Evolutionary conservation across 768 basidiomycete species (phyloP).

Genomic region (Serendipita sp.): DNA sequence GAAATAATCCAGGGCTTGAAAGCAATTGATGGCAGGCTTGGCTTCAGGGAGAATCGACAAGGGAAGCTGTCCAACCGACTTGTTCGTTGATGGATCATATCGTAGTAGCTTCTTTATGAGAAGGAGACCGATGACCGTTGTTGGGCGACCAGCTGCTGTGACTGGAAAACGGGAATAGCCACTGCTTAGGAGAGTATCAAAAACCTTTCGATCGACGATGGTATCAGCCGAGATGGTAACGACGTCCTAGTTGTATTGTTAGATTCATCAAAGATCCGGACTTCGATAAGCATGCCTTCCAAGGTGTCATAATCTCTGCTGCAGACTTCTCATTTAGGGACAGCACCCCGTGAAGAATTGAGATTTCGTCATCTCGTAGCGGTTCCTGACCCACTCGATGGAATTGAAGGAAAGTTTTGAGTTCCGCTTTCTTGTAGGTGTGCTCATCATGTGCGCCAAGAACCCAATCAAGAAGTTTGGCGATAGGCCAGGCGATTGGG

Average conservation of each 20-base stretch:
- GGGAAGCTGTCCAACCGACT: conserved; percentile 57
- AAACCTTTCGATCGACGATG: conserved; percentile 58
- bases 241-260: conserved; percentile 40
- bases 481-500: conserved; percentile 59
- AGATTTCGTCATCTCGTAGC: conserved; percentile 65
- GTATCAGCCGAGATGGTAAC: conserved; percentile 65
- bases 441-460: conserved; percentile 57
- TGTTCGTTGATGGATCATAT: conserved; percentile 71
- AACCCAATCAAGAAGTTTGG: conserved; percentile 59
- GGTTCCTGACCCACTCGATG: conserved; percentile 20
- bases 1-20: conserved; percentile 67
- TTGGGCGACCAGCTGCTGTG: conserved; percentile 50
- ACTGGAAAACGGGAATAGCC: conserved; percentile 91
- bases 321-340: conserved; percentile 66
- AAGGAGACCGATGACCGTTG: conserved; percentile 65
- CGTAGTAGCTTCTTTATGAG: conserved; percentile 78
- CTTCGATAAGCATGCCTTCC: conserved; percentile 30
- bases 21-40: conserved; percentile 73
- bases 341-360: conserved; percentile 40
- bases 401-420: conserved; percentile 50
- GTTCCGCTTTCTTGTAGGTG: conserved; percentile 71
- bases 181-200: conserved; percentile 56
- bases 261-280: not conserved
- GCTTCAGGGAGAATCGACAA: conserved; percentile 85
- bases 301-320: conserved; percentile 63